Conservation (phyloP, 192 early-diverging fungal species). For the Phlyctochytrium planicorne region DNA sequence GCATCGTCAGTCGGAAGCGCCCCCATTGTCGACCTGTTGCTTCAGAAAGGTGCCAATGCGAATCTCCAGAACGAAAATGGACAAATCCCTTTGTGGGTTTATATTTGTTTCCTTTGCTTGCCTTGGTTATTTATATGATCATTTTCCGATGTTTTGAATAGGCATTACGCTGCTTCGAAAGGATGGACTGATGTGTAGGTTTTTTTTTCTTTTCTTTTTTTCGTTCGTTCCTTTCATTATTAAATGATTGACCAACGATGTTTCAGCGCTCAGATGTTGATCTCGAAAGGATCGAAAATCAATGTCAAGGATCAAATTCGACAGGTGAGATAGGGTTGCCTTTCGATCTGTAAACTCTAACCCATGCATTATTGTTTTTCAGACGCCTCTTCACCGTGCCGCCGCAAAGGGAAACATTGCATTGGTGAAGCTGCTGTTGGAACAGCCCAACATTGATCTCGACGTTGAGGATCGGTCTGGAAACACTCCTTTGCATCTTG, state of each 20-base stretch:
- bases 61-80: slow-evolving; percentile 25
- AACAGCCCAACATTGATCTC: slow-evolving; percentile 13
- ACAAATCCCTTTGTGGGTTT: slow-evolving; percentile 37
- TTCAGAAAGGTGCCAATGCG: background rate
- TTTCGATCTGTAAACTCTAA: slow-evolving; percentile 28
- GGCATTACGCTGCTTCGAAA: slow-evolving; percentile 47
- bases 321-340: slow-evolving; percentile 26
- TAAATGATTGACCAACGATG: background rate
- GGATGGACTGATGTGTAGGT: slow-evolving; percentile 25
- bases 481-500: slow-evolving; percentile 1
- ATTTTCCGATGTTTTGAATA: too few species aligned
- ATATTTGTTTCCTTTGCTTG: too few species aligned
- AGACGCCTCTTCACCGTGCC: slow-evolving; percentile 43
- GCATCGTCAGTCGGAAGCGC: slow-evolving; percentile 30
- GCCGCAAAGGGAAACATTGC: slow-evolving; percentile 22
- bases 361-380: slow-evolving; percentile 18
- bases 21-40: slow-evolving; percentile 16
- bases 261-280: background rate
- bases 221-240: background rate
- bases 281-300: background rate
- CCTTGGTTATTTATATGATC: too few species aligned
- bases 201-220: background rate
- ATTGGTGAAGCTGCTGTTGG: slow-evolving; percentile 24
- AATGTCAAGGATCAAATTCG: background rate
- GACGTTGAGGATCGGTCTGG: slow-evolving; percentile 11